These are phyloP conservation scores for Rhizopogon salebrosus DNA, from an alignment of 768 basidiomycete genomes.

Conservation along the genomic window DNA sequence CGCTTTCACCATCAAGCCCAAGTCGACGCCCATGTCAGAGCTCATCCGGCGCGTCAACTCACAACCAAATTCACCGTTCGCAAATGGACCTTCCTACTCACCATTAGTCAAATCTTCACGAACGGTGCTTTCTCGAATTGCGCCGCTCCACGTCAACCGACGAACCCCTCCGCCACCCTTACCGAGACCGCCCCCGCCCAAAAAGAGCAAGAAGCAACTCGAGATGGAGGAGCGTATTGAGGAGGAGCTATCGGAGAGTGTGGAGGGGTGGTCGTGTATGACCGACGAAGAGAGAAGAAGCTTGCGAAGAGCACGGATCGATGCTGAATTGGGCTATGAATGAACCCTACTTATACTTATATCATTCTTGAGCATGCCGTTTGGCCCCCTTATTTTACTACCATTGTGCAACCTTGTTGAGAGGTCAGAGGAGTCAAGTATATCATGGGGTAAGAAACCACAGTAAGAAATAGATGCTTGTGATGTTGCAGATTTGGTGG, in stretches of 20 bases:
- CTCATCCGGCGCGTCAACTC: conserved; percentile 70
- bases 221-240: conserved; percentile 77
- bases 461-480: too few relatives aligned
- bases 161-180: conserved; percentile 68
- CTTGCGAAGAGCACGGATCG: conserved; percentile 56
- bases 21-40: conserved; percentile 65
- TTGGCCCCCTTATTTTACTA: not conserved
- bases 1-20: conserved; percentile 45
- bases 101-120: conserved; percentile 64
- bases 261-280: conserved; percentile 56
- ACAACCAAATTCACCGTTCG: conserved; percentile 53
- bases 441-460: too few relatives aligned
- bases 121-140: conserved; percentile 58
- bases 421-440: too few relatives aligned
- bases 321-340: conserved; percentile 60
- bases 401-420: not conserved
- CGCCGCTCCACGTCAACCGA: conserved; percentile 71
- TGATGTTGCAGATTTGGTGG: too few relatives aligned
- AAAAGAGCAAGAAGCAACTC: conserved; percentile 77
- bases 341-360: conserved; percentile 6
- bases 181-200: conserved; percentile 65
- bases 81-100: conserved; percentile 40
- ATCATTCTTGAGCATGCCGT: not conserved
- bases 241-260: conserved; percentile 67
- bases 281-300: conserved; percentile 40